phyloP scores from a whole-genome alignment of 495 filamentous ascomycete species.

The Neurospora sp. region DNA sequence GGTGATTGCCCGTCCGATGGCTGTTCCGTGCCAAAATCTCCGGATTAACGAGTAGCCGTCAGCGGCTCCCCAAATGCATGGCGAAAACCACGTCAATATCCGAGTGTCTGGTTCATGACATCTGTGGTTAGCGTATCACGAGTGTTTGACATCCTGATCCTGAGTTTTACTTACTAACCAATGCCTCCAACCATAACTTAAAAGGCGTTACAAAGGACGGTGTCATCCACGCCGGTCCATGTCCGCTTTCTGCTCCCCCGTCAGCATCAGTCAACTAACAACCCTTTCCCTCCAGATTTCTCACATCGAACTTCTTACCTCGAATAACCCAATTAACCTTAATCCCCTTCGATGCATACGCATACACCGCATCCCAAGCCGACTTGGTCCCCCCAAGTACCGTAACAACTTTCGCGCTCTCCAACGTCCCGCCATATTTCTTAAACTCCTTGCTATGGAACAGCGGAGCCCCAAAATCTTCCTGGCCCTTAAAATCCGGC shows the following conservation, averaged over 20 bases:
- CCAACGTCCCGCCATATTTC: slow-evolving; percentile 15
- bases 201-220: slow-evolving; percentile 41
- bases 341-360: slow-evolving; percentile 52
- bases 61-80: slow-evolving; percentile 33
- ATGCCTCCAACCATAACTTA: slow-evolving; percentile 41
- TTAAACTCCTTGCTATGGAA: slow-evolving; percentile 53
- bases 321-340: slow-evolving; percentile 73
- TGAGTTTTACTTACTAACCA: slow-evolving; percentile 39
- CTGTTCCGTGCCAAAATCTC: slow-evolving; percentile 54
- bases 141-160: neutral
- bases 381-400: slow-evolving; percentile 69
- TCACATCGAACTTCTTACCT: slow-evolving; percentile 18
- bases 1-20: slow-evolving; percentile 56
- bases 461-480: slow-evolving; percentile 39
- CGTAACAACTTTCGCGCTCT: slow-evolving; percentile 34
- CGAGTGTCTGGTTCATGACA: slow-evolving; percentile 21
- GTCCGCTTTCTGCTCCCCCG: slow-evolving; percentile 44
- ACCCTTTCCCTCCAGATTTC: neutral
- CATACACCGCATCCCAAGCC: slow-evolving; percentile 67
- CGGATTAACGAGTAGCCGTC: slow-evolving; percentile 32
- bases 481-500: slow-evolving; percentile 27
- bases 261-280: neutral
- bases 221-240: slow-evolving; percentile 64
- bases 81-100: slow-evolving; percentile 34
- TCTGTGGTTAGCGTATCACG: neutral